Conservation (phyloP, 306 rosid genomes). For the Trifolium subterraneum region DNA sequence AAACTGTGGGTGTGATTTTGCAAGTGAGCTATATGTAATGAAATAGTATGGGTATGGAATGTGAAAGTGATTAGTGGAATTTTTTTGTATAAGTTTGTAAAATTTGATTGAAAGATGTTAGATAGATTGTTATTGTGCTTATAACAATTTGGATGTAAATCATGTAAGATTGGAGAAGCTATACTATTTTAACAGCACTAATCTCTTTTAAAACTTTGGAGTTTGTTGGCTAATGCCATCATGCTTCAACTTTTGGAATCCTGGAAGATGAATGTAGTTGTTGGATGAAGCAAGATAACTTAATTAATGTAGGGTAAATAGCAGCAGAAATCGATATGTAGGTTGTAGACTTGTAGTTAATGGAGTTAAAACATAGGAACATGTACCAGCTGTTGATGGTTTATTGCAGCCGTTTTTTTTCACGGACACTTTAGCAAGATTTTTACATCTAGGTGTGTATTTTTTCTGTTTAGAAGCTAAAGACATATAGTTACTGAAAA, state of each 20-base stretch:
- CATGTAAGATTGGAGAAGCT: slow-evolving; percentile 17
- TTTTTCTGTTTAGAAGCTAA: slow-evolving; percentile 16
- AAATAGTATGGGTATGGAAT: not conserved
- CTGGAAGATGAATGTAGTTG: slow-evolving; percentile 6
- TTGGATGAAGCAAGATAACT: slow-evolving; percentile 21
- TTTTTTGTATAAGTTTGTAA: slow-evolving; percentile 1
- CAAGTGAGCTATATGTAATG: slow-evolving; percentile 3
- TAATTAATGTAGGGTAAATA: slow-evolving; percentile 1
- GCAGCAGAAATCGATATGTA: not conserved
- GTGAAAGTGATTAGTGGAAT: not conserved
- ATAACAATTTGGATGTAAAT: not conserved
- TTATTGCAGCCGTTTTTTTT: not conserved
- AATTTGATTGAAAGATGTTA: slow-evolving; percentile 20
- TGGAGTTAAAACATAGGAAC: slow-evolving; percentile 20
- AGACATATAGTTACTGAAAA: slow-evolving; percentile 7
- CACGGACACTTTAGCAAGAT: not conserved
- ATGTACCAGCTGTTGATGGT: slow-evolving; percentile 3
- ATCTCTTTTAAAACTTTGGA: no score
- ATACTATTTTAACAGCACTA: not conserved
- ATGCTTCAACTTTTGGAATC: no score
- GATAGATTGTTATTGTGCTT: slow-evolving; percentile 12
- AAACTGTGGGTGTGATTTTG: not conserved
- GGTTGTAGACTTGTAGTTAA: slow-evolving; percentile 2
- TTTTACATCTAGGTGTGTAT: not conserved
- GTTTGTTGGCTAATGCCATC: no score